A percentile compares a stretch with the other conserved stretches of the same genome.
phyloP scores from a whole-genome alignment of 495 filamentous ascomycete genomes.

The Talaromyces stipitatus region DNA sequence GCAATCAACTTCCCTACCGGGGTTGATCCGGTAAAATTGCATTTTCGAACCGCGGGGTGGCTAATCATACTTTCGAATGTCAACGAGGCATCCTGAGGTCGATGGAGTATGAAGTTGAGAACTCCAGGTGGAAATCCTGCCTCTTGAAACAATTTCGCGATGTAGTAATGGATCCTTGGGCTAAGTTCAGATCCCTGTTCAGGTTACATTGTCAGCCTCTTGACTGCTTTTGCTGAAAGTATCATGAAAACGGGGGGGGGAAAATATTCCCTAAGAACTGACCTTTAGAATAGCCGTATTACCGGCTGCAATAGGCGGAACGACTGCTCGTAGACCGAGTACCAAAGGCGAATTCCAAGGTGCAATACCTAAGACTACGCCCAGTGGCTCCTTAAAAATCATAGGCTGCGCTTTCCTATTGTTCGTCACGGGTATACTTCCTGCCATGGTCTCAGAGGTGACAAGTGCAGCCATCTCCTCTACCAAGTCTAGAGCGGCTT shows the following conservation, averaged over 20 bases:
- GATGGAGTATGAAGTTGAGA: constrained; percentile 50
- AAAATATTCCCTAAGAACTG: too few relatives aligned
- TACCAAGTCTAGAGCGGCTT: too few relatives aligned
- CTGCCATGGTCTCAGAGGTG: too few relatives aligned
- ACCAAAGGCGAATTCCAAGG: constrained; percentile 72
- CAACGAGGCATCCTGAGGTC: constrained; percentile 40
- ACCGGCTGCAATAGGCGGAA: constrained; percentile 74
- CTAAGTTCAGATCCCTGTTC: constrained; percentile 58
- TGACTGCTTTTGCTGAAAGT: too few relatives aligned
- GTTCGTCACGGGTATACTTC: too few relatives aligned
- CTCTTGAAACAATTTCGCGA: constrained; percentile 61
- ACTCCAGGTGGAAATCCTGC: constrained; percentile 61
- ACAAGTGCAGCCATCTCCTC: too few relatives aligned
- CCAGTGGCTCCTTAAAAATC: constrained; percentile 78
- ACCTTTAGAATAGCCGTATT: constrained; percentile 67
- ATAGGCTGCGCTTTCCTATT: too few relatives aligned
- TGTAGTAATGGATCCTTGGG: constrained; percentile 65
- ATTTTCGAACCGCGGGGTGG: constrained; percentile 50
- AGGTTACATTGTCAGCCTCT: too few relatives aligned
- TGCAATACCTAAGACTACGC: constrained; percentile 75
- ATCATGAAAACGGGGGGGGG: too few relatives aligned
- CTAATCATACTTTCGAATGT: constrained; percentile 51
- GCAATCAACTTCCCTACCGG: constrained; percentile 48
- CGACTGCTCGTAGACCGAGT: constrained; percentile 58
- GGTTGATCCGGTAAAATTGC: constrained; percentile 57